Evolutionary conservation across 345 rosid genomes (phyloP).

Genomic region (Geranium brycei): DNA sequence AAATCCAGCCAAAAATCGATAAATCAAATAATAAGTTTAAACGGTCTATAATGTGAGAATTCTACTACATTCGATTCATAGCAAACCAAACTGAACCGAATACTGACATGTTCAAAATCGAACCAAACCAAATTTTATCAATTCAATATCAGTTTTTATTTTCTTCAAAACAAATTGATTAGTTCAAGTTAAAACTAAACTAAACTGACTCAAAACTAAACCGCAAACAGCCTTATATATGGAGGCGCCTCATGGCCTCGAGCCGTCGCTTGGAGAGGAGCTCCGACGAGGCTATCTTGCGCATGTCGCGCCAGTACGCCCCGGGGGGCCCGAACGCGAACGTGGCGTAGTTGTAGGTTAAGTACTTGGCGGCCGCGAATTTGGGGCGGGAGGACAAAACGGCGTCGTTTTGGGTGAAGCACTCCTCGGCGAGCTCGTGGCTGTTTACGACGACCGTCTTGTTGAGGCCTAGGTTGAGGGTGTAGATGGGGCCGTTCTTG

Average conservation of each 20-base stretch:
- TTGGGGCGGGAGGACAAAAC: conserved; percentile 23
- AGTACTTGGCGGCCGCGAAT: conserved; percentile 2
- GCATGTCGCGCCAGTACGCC: conserved; percentile 22
- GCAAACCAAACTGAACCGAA: no score
- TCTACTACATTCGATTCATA: no score
- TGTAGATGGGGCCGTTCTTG: conserved; percentile 26
- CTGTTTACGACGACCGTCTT: conserved; percentile 17
- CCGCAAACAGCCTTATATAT: no score
- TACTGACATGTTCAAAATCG: no score
- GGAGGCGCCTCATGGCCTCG: conserved; percentile 3
- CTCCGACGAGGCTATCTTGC: conserved; percentile 14
- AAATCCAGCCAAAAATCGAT: no score
- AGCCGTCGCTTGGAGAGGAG: conserved; percentile 28
- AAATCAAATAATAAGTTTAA: no score
- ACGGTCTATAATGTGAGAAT: no score
- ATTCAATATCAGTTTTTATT: no score
- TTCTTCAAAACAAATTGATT: no score
- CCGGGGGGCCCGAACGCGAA: conserved; percentile 22
- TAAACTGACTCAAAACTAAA: no score
- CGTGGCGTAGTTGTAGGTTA: conserved; percentile 17
- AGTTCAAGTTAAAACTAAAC: no score
- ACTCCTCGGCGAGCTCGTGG: conserved; percentile 22
- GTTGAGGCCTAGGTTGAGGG: conserved; percentile 20
- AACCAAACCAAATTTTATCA: no score
- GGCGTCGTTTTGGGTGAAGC: conserved; percentile 21